A percentile compares a stretch with the other conserved stretches of the same genome.
phyloP scores from a whole-genome alignment of 495 filamentous ascomycete species.

The Neurospora africana region DNA sequence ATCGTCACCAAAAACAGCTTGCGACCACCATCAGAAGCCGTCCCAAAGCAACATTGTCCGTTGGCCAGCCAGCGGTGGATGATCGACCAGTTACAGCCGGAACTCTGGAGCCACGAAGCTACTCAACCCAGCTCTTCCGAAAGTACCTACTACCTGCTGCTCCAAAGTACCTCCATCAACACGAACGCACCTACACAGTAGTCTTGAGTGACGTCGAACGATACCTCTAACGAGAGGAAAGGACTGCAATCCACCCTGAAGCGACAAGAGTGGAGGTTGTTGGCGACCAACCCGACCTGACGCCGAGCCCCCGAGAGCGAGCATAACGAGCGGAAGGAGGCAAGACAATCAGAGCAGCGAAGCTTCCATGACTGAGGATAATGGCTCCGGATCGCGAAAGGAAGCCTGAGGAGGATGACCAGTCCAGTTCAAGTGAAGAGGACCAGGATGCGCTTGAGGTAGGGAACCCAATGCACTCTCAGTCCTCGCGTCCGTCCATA shows the following conservation, averaged over 20 bases:
- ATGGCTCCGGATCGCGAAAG: neutral
- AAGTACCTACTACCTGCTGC: neutral
- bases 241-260: neutral
- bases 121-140: neutral
- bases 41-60: neutral
- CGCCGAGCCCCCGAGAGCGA: neutral
- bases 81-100: neutral
- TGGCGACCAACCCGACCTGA: neutral
- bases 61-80: neutral
- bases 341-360: neutral
- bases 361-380: constrained; percentile 6
- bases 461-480: neutral
- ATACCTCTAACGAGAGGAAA: neutral
- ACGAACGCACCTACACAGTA: neutral
- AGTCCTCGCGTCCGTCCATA: neutral
- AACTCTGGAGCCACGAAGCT: neutral
- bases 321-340: neutral
- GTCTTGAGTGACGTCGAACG: neutral
- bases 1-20: neutral
- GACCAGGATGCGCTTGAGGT: constrained; percentile 35
- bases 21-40: neutral
- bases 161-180: neutral
- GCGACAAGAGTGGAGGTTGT: neutral
- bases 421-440: constrained; percentile 30
- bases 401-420: constrained; percentile 9